A percentile compares a stretch with the other conserved stretches of the same genome.
Evolutionary conservation across 345 rosid genomes (phyloP).

Genomic region (Bruguiera sexangula): DNA sequence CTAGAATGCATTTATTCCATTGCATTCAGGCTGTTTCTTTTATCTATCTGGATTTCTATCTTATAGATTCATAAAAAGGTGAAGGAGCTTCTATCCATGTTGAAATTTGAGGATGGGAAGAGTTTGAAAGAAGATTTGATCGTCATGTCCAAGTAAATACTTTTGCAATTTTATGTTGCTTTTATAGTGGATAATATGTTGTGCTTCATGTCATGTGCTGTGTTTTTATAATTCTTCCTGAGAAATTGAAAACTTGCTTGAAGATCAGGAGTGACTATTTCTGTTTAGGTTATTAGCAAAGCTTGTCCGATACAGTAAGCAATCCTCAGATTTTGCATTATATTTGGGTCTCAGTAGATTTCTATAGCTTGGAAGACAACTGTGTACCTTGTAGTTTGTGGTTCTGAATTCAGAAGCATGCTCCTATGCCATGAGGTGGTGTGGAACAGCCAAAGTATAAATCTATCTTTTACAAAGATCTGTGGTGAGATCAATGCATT

Average conservation of each 20-base stretch:
- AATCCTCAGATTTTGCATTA: not conserved
- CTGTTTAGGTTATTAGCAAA: not conserved
- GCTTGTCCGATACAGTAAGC: not conserved
- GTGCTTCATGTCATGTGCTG: not conserved
- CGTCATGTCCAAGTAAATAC: slow-evolving; percentile 52
- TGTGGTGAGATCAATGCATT: no score
- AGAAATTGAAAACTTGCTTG: no score
- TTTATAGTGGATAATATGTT: slow-evolving; percentile 2
- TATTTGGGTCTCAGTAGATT: not conserved
- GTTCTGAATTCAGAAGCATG: not conserved
- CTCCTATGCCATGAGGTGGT: not conserved
- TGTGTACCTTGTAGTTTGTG: not conserved
- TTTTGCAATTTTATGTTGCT: slow-evolving; percentile 9
- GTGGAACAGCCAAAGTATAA: no score
- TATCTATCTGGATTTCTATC: slow-evolving; percentile 10
- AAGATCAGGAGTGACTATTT: not conserved
- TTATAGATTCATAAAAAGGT: slow-evolving; percentile 63
- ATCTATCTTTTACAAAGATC: no score
- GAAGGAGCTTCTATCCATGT: slow-evolving; percentile 55
- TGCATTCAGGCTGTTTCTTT: not conserved
- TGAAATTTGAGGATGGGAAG: slow-evolving; percentile 50
- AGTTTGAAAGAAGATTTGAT: slow-evolving; percentile 51
- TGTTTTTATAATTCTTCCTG: not conserved
- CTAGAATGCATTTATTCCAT: not conserved
- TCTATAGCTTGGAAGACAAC: not conserved